Percentiles rank a stretch among this genome's conserved stretches.
Conservation (phyloP, 2,329 filamentous ascomycete genomes). For the Thelonectria blattea region DNA sequence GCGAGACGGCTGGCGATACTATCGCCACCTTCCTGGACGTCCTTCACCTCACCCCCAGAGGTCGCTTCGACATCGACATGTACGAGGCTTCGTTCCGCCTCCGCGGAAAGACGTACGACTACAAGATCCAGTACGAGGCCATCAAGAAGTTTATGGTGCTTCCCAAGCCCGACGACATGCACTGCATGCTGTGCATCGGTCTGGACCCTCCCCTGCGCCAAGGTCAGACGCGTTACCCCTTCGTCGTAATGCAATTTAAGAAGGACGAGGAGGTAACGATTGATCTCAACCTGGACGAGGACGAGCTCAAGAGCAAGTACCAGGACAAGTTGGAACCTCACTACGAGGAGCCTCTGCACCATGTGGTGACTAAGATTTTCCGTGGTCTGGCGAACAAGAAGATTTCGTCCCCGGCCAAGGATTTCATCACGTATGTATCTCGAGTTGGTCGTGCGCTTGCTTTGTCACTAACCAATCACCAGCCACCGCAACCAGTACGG, state of each 20-base stretch:
- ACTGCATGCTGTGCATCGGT: slow-evolving; percentile 92
- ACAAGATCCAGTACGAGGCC: slow-evolving; percentile 98
- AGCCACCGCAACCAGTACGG: slow-evolving; percentile 91
- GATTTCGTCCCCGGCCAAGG: slow-evolving; percentile 89
- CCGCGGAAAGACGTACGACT: slow-evolving; percentile 98
- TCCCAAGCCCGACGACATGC: slow-evolving; percentile 97
- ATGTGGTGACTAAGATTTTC: slow-evolving; percentile 95
- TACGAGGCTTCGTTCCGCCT: slow-evolving; percentile 97
- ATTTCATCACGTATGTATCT: slow-evolving; percentile 75
- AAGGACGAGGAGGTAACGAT: slow-evolving; percentile 96
- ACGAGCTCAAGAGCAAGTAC: slow-evolving; percentile 82
- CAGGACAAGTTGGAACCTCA: slow-evolving; percentile 86
- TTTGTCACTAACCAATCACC: slow-evolving; percentile 37
- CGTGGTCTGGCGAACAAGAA: slow-evolving; percentile 93
- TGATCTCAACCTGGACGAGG: slow-evolving; percentile 94
- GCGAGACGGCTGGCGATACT: slow-evolving; percentile 97
- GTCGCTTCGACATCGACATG: slow-evolving; percentile 99
- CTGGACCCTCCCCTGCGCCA: slow-evolving; percentile 94
- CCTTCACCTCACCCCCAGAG: slow-evolving; percentile 95
- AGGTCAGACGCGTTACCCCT: slow-evolving; percentile 96
- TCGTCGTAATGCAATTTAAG: slow-evolving; percentile 99
- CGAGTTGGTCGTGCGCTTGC: not conserved
- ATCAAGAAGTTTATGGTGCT: slow-evolving; percentile 99
- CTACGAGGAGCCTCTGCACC: slow-evolving; percentile 92
- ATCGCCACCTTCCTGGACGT: slow-evolving; percentile 98